phyloP scores from a whole-genome alignment of 139 green algal genomes.

The Chlamydomonas sphaeroides region DNA sequence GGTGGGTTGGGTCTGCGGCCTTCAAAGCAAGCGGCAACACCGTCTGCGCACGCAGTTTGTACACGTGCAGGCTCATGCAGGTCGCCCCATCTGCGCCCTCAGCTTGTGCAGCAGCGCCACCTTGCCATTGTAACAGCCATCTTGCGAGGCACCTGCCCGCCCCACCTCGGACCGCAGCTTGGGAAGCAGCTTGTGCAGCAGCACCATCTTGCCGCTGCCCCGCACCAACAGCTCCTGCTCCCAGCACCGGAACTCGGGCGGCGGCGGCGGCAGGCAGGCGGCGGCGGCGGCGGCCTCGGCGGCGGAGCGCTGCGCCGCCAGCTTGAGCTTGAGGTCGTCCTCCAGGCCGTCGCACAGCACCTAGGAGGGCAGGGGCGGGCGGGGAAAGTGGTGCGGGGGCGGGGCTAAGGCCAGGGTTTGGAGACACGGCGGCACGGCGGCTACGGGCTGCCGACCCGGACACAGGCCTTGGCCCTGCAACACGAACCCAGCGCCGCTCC shows the following conservation, averaged over 20 bases:
- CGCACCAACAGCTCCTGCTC: conserved; percentile 74
- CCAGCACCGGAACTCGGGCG: background rate
- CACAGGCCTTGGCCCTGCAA: background rate
- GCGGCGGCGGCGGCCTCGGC: conserved; percentile 14
- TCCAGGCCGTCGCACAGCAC: conserved; percentile 91
- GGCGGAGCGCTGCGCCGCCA: background rate
- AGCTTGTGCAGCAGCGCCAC: conserved; percentile 90
- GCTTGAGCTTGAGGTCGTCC: conserved; percentile 69
- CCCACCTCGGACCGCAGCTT: conserved; percentile 83
- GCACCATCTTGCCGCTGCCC: conserved; percentile 81
- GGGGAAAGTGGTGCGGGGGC: no score
- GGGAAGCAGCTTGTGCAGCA: conserved; percentile 85
- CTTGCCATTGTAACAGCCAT: no score
- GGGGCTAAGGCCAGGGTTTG: no score
- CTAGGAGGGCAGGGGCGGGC: conserved; percentile 46
- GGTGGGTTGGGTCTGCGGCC: no score
- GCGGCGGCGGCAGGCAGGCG: background rate
- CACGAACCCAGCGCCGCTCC: background rate
- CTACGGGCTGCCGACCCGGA: no score
- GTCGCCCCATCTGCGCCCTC: conserved; percentile 5
- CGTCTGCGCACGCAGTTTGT: no score
- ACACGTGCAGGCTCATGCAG: no score
- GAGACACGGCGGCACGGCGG: no score
- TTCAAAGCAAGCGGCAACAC: no score
- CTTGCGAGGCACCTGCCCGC: no score